Conservation (phyloP, 176 grass and related monocot species). For the Paspalum notatum region DNA sequence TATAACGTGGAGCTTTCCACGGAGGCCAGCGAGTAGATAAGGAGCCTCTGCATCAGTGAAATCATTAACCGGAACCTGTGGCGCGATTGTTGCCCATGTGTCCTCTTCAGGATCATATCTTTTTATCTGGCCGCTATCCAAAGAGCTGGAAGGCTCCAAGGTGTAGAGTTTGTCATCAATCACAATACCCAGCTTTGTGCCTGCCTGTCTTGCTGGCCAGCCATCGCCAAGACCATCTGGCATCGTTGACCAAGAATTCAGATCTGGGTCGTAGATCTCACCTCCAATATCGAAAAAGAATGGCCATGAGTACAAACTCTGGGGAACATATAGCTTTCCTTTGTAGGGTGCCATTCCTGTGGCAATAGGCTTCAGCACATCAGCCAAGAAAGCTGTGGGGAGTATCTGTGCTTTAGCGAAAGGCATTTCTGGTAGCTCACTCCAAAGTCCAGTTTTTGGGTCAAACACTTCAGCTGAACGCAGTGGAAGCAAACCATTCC, state of each 20-base stretch:
- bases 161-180: conserved; percentile 73
- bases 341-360: conserved; percentile 67
- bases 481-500: conserved; percentile 67
- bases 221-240: conserved; percentile 74
- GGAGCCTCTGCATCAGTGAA: conserved; percentile 76
- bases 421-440: conserved; percentile 74
- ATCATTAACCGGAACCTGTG: conserved; percentile 61
- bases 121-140: conserved; percentile 82
- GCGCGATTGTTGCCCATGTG: conserved; percentile 60
- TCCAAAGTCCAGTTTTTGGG: conserved; percentile 66
- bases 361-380: conserved; percentile 87
- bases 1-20: conserved; percentile 72
- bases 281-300: conserved; percentile 91
- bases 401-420: conserved; percentile 73
- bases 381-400: conserved; percentile 75
- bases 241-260: conserved; percentile 74
- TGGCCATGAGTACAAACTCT: conserved; percentile 90
- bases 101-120: conserved; percentile 66
- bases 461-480: conserved; percentile 86
- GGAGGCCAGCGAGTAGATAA: conserved; percentile 78
- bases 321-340: conserved; percentile 78
- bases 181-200: conserved; percentile 70
- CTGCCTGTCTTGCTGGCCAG: conserved; percentile 88
- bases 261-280: conserved; percentile 74
- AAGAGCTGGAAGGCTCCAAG: conserved; percentile 72